These are phyloP conservation scores for Aegilops speltoides DNA, from an alignment of 176 grass and related monocot genomes.

Conservation along the genomic window DNA sequence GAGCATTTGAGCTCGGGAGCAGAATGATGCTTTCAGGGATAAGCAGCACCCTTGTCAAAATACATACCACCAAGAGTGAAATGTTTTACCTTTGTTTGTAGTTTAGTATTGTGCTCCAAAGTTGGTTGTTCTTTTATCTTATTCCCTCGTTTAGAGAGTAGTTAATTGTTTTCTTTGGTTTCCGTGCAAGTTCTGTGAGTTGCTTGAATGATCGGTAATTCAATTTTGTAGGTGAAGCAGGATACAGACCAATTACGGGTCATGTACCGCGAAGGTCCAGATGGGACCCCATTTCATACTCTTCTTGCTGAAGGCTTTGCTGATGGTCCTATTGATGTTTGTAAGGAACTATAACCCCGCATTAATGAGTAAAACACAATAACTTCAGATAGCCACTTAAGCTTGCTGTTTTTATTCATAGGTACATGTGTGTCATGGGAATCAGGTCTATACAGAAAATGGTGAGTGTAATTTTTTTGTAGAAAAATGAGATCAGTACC, in stretches of 20 bases:
- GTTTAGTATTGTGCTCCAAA: background rate
- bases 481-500: background rate
- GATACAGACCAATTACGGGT: slow-evolving; percentile 85
- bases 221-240: slow-evolving; percentile 66
- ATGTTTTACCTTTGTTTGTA: background rate
- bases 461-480: slow-evolving; percentile 46
- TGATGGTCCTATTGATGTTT: slow-evolving; percentile 93
- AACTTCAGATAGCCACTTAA: slow-evolving; percentile 1
- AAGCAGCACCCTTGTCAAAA: background rate
- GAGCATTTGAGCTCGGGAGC: too few relatives aligned
- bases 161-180: background rate
- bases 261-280: slow-evolving; percentile 78
- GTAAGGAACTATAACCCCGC: slow-evolving; percentile 53
- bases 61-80: background rate
- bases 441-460: slow-evolving; percentile 79
- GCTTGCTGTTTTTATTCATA: slow-evolving; percentile 34
- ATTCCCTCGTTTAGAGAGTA: background rate
- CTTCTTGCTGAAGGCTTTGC: slow-evolving; percentile 81
- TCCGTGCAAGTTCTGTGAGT: slow-evolving; percentile 2
- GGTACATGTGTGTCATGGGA: slow-evolving; percentile 97
- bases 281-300: slow-evolving; percentile 87
- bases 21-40: background rate
- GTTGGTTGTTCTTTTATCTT: background rate
- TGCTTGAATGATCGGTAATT: background rate
- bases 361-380: background rate